A percentile compares a stretch with the other conserved stretches of the same genome.
These are phyloP conservation scores for Isabelozyma rhagii DNA, from an alignment of 805 yeast genomes.

Conservation along the genomic window DNA sequence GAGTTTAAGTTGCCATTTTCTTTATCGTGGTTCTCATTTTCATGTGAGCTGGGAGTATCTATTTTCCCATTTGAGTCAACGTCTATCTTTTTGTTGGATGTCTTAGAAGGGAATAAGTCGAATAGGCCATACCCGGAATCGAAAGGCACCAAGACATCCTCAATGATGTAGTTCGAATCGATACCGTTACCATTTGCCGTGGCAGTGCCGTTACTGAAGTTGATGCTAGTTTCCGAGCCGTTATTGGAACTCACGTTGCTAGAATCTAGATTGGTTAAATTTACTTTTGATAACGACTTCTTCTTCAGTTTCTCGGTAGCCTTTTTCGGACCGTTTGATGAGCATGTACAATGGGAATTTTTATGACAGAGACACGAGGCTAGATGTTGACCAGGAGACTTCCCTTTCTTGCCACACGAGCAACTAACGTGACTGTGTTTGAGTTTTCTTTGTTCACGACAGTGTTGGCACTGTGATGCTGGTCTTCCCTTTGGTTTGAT, in stretches of 20 bases:
- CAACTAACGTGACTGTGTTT: slow-evolving; percentile 70
- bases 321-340: slow-evolving; percentile 15
- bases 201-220: slow-evolving; percentile 7
- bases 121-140: slow-evolving; percentile 21
- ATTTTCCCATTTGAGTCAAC: neutral
- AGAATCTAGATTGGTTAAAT: neutral
- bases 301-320: slow-evolving; percentile 8
- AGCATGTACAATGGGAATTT: slow-evolving; percentile 40
- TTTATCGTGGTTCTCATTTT: neutral
- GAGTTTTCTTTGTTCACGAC: slow-evolving; percentile 68
- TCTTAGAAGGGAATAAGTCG: slow-evolving; percentile 20
- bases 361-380: slow-evolving; percentile 38
- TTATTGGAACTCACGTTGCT: slow-evolving; percentile 3
- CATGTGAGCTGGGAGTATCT: neutral
- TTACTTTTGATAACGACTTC: slow-evolving; percentile 1
- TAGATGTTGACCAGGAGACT: slow-evolving; percentile 35
- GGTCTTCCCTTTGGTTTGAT: slow-evolving; percentile 98
- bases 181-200: slow-evolving; percentile 1
- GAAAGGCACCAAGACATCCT: slow-evolving; percentile 28
- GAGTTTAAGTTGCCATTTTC: neutral
- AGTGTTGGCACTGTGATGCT: slow-evolving; percentile 84
- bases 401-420: slow-evolving; percentile 59
- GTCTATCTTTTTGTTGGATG: slow-evolving; percentile 3
- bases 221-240: slow-evolving; percentile 3
- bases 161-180: slow-evolving; percentile 19